Evolutionary conservation across 805 yeast species (phyloP).

Genomic region (Metschnikowia cerradonensis): DNA sequence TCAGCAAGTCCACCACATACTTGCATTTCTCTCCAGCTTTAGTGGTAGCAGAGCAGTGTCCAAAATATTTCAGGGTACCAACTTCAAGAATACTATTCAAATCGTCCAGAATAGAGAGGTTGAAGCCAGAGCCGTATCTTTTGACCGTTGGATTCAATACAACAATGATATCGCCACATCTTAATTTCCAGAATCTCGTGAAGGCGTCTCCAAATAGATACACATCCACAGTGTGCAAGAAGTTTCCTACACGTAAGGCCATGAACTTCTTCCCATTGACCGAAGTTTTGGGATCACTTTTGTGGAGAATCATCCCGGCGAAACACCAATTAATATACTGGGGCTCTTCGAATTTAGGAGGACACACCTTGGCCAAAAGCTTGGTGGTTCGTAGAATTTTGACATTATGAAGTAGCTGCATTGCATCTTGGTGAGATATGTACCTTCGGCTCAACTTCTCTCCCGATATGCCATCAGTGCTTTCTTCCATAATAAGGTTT

Average conservation of each 20-base stretch:
- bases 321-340: constrained; percentile 73
- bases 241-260: constrained; percentile 63
- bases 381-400: constrained; percentile 56
- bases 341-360: constrained; percentile 69
- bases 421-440: background rate
- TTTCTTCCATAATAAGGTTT: constrained; percentile 1
- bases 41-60: constrained; percentile 54
- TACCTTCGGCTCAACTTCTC: constrained; percentile 13
- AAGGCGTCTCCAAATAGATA: constrained; percentile 66
- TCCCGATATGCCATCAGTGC: constrained; percentile 12
- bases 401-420: constrained; percentile 39
- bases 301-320: constrained; percentile 62
- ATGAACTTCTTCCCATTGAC: constrained; percentile 47
- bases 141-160: constrained; percentile 69
- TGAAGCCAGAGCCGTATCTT: constrained; percentile 39
- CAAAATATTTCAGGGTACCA: constrained; percentile 67
- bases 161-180: constrained; percentile 70
- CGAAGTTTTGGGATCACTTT: constrained; percentile 50
- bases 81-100: constrained; percentile 60
- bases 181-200: constrained; percentile 66
- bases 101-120: constrained; percentile 49
- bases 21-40: constrained; percentile 51
- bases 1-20: constrained; percentile 53
- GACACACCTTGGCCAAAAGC: constrained; percentile 57
- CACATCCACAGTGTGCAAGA: constrained; percentile 55